Evolutionary conservation across 352 stramenopile species (phyloP), one percentile per base, ranked within the genome.

Genomic region (Pythium myriotylum): DNA sequence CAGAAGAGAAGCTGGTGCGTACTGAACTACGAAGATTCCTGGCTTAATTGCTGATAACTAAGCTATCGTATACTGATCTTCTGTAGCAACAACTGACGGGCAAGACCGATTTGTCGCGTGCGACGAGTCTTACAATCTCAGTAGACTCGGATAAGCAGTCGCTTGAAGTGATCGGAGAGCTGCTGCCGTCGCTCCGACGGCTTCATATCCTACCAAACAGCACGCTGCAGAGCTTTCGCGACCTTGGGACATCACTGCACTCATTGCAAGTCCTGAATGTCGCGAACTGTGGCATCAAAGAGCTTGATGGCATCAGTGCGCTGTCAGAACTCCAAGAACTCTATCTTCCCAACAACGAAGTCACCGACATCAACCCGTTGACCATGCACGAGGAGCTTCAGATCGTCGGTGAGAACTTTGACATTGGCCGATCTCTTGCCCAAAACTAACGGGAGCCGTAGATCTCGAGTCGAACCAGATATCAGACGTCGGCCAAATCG

Each of bases 351-450:
- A 68, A 91, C 67, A 97, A 97, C 54, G 67, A 72, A 23, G 79
- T 97, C 47, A 77, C 49, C 35, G 84, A 94, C 54, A 86, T 97
- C 46, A 93, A 76, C 42, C 85, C 87, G 3, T 65, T 96, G 32
- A 84, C 79, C 27, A 89, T 95, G 82, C 89, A 96, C 62, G 87
- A 96, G 22, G 73, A 90, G 43, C 73, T 96, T n/a, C 70, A 84
- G 45, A 60, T 94, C 27, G 55, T 94, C 24, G 84, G 83, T 92
- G 48, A 29, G 72, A 45, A 5, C 0, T 2, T 43, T 23, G 1
- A 32, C 2, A 7, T 37, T 50, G 33, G 20, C 6, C 40, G 33
- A 42, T 47, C 40, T 33, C 27, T 52, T 23, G 23, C n/a, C 3
- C 35, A 20, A 20, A 50, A 22, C 3, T 29, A 42, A 40, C 4